Conservation (phyloP, 495 filamentous ascomycete genomes). For the Hypomontagnella submonticulosa region DNA sequence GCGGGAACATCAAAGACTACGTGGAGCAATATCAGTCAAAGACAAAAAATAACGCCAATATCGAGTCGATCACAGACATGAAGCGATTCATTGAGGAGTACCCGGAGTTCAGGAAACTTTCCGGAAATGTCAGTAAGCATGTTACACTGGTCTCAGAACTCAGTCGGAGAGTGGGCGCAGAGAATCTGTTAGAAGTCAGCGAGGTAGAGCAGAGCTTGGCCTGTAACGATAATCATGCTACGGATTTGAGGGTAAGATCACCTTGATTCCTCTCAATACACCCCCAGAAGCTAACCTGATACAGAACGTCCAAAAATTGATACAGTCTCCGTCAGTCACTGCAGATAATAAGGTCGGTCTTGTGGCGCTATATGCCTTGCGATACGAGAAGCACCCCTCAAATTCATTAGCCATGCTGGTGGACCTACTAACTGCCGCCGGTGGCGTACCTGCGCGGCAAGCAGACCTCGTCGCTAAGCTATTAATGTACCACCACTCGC, state of each 20-base stretch:
- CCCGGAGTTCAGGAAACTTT: constrained; percentile 95
- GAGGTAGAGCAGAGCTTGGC: constrained; percentile 97
- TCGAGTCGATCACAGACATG: constrained; percentile 97
- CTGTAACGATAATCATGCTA: constrained; percentile 92
- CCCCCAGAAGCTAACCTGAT: constrained; percentile 9
- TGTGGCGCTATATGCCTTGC: constrained; percentile 90
- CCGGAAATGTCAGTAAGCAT: constrained; percentile 98
- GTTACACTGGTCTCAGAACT: constrained; percentile 95
- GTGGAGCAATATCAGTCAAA: constrained; percentile 97
- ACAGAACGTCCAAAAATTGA: constrained; percentile 84
- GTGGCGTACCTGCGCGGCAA: constrained; percentile 74
- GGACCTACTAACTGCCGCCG: constrained; percentile 83
- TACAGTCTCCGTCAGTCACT: constrained; percentile 78
- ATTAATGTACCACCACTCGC: constrained; percentile 81
- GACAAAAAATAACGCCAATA: constrained; percentile 90
- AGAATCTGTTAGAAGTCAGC: constrained; percentile 89
- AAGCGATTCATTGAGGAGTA: constrained; percentile 99
- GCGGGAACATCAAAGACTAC: constrained; percentile 98
- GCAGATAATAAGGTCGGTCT: constrained; percentile 84
- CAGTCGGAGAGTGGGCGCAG: constrained; percentile 83
- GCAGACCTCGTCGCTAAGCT: constrained; percentile 81
- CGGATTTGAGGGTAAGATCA: constrained; percentile 78
- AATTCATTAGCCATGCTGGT: constrained; percentile 83
- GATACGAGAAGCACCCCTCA: constrained; percentile 86
- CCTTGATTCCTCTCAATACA: not conserved